Conservation (phyloP, 2,329 filamentous ascomycete genomes). For the Apiospora aurea region DNA sequence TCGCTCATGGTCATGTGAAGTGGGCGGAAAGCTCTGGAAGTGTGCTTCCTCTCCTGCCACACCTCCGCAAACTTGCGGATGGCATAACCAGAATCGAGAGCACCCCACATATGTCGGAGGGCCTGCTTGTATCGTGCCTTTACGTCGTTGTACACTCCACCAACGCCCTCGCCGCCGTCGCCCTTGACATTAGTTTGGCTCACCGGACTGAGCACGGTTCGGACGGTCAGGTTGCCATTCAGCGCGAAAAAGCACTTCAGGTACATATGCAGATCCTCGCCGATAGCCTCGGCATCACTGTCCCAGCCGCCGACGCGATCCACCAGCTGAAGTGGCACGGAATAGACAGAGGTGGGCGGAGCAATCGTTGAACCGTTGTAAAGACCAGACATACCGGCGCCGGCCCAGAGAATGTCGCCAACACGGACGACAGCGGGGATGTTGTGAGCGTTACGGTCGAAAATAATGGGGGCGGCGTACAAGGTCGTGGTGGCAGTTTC, state of each 20-base stretch:
- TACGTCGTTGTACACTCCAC: constrained; percentile 64
- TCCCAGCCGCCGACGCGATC: constrained; percentile 78
- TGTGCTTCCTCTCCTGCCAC: constrained; percentile 64
- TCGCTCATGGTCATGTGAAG: constrained; percentile 60
- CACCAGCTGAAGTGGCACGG: constrained; percentile 69
- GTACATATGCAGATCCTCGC: constrained; percentile 80
- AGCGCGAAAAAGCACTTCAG: constrained; percentile 80
- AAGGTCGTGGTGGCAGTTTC: constrained; percentile 68
- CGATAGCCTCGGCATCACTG: constrained; percentile 73
- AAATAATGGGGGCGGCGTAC: constrained; percentile 75
- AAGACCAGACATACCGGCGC: constrained; percentile 73
- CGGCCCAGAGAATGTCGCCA: constrained; percentile 76
- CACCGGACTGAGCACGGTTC: constrained; percentile 71
- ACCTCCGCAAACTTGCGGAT: constrained; percentile 64
- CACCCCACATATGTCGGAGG: constrained; percentile 78
- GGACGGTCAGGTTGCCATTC: constrained; percentile 71
- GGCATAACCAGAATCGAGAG: constrained; percentile 72
- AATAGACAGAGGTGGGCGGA: constrained; percentile 78
- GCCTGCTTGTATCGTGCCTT: constrained; percentile 75
- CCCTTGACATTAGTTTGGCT: constrained; percentile 77
- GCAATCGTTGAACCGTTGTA: constrained; percentile 69
- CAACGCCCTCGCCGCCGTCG: constrained; percentile 60
- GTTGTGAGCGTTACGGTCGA: constrained; percentile 74
- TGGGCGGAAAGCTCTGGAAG: constrained; percentile 60
- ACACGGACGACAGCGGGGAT: constrained; percentile 74